These are phyloP conservation scores for Amphichorda felina DNA, from an alignment of 2,329 filamentous ascomycete species.

Conservation along the genomic window DNA sequence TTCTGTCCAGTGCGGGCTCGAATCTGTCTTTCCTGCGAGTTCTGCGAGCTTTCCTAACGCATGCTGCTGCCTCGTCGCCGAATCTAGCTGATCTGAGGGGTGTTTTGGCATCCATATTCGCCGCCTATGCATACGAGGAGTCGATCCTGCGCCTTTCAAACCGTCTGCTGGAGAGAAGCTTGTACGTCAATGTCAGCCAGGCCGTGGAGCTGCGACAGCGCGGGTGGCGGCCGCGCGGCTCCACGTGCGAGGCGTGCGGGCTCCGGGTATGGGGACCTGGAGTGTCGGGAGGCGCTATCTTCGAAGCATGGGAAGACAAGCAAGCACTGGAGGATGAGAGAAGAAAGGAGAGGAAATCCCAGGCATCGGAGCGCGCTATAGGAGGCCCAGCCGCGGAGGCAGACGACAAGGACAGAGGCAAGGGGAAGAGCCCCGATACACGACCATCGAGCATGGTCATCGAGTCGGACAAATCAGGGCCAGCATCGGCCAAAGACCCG, in stretches of 20 bases:
- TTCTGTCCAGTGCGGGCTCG: slow-evolving; percentile 25
- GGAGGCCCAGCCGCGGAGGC: slow-evolving; percentile 11
- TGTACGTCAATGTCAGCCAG: slow-evolving; percentile 73
- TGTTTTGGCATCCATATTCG: slow-evolving; percentile 81
- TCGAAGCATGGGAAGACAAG: slow-evolving; percentile 68
- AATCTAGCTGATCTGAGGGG: slow-evolving; percentile 77
- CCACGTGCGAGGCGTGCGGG: slow-evolving; percentile 79
- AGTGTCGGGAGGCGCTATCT: slow-evolving; percentile 57
- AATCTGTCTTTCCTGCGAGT: slow-evolving; percentile 80
- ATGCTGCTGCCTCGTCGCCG: slow-evolving; percentile 70
- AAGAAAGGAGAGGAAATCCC: slow-evolving; percentile 29
- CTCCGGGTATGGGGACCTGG: slow-evolving; percentile 82
- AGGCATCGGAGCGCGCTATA: slow-evolving; percentile 22
- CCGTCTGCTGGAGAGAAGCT: slow-evolving; percentile 73
- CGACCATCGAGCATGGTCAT: slow-evolving; percentile 28
- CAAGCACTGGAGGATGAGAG: slow-evolving; percentile 33
- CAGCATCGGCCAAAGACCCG: slow-evolving; percentile 21
- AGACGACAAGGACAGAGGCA: slow-evolving; percentile 22
- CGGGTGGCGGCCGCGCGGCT: slow-evolving; percentile 81
- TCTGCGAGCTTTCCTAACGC: slow-evolving; percentile 74
- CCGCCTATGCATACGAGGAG: slow-evolving; percentile 91
- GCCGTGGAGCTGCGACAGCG: slow-evolving; percentile 64
- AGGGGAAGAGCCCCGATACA: slow-evolving; percentile 29
- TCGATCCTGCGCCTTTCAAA: slow-evolving; percentile 79
- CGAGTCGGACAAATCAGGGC: slow-evolving; percentile 16